Evolutionary conservation across 805 yeast genomes (phyloP), one percentile per base, ranked within the genome.

Genomic region (Phaffomyces opuntiae): DNA sequence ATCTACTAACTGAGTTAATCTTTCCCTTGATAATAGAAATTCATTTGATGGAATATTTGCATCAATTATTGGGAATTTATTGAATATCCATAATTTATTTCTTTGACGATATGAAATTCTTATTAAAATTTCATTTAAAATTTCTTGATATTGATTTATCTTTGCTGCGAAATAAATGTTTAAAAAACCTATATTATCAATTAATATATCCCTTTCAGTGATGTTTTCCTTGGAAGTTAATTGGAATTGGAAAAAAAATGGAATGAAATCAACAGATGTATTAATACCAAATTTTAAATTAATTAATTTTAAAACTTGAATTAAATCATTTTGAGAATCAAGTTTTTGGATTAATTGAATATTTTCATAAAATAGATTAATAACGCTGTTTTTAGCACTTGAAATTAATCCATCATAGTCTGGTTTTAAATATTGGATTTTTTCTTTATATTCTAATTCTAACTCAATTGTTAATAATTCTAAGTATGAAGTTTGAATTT

Each of bases 181-280:
- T 7, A 41, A 19, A 35, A 43, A 52, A 14, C 50, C 62, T 25
- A 57, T 36, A 42, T 57, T 59, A 38, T 59, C 63, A 29, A 25
- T 41, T 8, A 53, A n/a, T 5, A 52, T 36, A 1, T 45, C 36
- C 3, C 35, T 17, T 24, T 27, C 37, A 3, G 46, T 39, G 12
- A 25, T 13, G 4, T 19, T 37, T 11, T 42, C 39, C 42, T 46
- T 24, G 4, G 27, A 29, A 7, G 14, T 14, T 14, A 68, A 34
- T 38, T 61, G 62, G 80, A 80, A 76, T 45, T 66, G 67, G 45
- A 65, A 65, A 49, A 74, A 69, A 50, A 67, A 73, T 3, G 78
- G 73, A 4, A 76, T 47, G 40, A 68, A 70, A 49, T 74, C 73
- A 48, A 60, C 66, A 21, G 73, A 53, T 25, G 74, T 69, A 52